phyloP scores from a whole-genome alignment of 257 asterid genomes.

The Solanum bulbocastanum region DNA sequence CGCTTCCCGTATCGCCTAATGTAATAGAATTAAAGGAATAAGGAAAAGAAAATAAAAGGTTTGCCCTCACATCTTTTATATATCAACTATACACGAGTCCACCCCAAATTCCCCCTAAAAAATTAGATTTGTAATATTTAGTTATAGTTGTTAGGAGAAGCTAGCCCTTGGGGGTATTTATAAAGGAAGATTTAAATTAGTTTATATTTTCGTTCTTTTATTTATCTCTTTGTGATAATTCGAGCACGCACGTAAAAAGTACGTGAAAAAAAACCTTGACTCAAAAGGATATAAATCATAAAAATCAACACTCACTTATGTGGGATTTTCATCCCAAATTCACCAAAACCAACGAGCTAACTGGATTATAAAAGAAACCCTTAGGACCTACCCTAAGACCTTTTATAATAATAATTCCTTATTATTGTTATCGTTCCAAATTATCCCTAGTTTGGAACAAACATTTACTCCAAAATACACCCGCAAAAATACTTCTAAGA shows the following conservation, averaged over 20 bases:
- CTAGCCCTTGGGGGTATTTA: background rate
- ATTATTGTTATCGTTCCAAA: background rate
- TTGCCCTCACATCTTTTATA: background rate
- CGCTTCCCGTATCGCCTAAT: background rate
- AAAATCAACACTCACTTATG: background rate
- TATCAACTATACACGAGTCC: background rate
- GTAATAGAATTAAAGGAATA: background rate
- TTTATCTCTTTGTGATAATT: too few species aligned
- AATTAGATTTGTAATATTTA: background rate
- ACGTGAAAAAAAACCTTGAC: too few species aligned
- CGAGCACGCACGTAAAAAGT: background rate
- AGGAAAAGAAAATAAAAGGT: too few species aligned
- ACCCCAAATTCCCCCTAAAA: background rate
- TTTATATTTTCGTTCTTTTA: too few species aligned
- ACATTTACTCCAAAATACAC: background rate
- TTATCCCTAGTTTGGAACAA: background rate
- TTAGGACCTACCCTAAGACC: background rate
- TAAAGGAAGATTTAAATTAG: too few species aligned
- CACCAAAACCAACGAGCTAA: background rate
- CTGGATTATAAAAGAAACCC: background rate
- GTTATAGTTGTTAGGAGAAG: background rate
- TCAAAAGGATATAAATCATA: too few species aligned
- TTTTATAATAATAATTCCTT: background rate
- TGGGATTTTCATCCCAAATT: background rate
- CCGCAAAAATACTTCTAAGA: background rate